Conservation (phyloP, 345 rosid genomes). For the Eucalyptus cloeziana region DNA sequence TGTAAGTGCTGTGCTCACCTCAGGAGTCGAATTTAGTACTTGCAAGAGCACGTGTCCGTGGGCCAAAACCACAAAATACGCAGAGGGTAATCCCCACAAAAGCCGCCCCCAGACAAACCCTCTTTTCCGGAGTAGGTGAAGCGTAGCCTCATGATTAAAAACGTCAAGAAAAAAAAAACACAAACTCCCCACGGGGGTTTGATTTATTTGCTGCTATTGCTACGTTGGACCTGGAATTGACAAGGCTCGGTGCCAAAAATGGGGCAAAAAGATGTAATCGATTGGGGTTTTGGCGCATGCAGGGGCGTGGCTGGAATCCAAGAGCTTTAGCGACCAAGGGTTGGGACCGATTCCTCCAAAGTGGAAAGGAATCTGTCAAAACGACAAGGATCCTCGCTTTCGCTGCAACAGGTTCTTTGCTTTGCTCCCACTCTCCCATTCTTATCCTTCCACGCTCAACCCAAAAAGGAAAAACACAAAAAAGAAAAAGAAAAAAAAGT, state of each 20-base stretch:
- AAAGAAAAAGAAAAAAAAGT: too few species aligned
- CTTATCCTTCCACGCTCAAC: background rate
- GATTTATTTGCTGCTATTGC: background rate
- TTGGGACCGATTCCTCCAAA: conserved; percentile 78
- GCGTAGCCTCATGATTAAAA: background rate
- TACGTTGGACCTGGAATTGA: background rate
- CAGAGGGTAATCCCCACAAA: background rate
- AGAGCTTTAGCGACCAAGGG: conserved; percentile 71
- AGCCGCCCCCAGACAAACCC: background rate
- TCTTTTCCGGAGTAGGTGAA: background rate
- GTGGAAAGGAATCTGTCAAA: conserved; percentile 81
- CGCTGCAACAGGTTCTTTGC: conserved; percentile 62
- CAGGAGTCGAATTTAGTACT: background rate
- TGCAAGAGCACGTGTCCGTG: background rate
- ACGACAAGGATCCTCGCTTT: conserved; percentile 32
- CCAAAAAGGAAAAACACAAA: background rate
- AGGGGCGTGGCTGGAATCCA: conserved; percentile 97
- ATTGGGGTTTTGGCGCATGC: background rate
- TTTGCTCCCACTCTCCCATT: background rate
- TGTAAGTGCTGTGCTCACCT: background rate
- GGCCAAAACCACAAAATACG: background rate
- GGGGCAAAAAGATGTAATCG: background rate
- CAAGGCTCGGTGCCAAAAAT: background rate
- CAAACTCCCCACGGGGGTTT: background rate
- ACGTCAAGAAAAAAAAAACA: background rate